Evolutionary conservation across 192 early-diverging fungal genomes (phyloP).

Genomic region (Coemansia sp.): DNA sequence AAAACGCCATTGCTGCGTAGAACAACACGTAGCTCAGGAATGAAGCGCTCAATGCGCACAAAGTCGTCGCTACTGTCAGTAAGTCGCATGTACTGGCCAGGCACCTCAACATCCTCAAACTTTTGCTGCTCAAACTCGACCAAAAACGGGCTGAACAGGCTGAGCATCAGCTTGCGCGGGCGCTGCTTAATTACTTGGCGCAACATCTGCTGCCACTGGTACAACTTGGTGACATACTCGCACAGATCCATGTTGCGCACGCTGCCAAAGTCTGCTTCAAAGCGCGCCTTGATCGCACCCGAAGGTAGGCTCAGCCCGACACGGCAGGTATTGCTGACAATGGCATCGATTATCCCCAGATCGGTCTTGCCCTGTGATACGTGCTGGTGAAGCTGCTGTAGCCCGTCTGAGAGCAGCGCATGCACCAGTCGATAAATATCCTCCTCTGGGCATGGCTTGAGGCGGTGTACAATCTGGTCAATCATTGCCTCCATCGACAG

Average conservation of each 20-base stretch:
- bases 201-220: constrained; percentile 93
- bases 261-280: constrained; percentile 91
- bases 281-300: constrained; percentile 65
- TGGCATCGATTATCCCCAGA: constrained; percentile 30
- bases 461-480: constrained; percentile 90
- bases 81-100: constrained; percentile 93
- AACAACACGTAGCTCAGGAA: constrained; percentile 85
- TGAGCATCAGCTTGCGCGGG: constrained; percentile 79
- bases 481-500: constrained; percentile 98
- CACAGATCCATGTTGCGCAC: constrained; percentile 76
- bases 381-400: constrained; percentile 62
- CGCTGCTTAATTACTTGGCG: constrained; percentile 81
- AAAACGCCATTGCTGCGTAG: constrained; percentile 72
- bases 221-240: constrained; percentile 80
- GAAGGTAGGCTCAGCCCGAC: constrained; percentile 87
- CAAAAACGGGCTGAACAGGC: constrained; percentile 87
- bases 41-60: constrained; percentile 92
- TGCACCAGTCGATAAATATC: constrained; percentile 96
- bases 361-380: constrained; percentile 32
- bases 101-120: constrained; percentile 98
- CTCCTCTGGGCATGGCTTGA: constrained; percentile 95
- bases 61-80: constrained; percentile 84
- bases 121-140: constrained; percentile 99
- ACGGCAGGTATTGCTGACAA: constrained; percentile 68
- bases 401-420: constrained; percentile 85